These are phyloP conservation scores for Radiomyces spectabilis DNA, from an alignment of 192 early-diverging fungal species.

Conservation along the genomic window DNA sequence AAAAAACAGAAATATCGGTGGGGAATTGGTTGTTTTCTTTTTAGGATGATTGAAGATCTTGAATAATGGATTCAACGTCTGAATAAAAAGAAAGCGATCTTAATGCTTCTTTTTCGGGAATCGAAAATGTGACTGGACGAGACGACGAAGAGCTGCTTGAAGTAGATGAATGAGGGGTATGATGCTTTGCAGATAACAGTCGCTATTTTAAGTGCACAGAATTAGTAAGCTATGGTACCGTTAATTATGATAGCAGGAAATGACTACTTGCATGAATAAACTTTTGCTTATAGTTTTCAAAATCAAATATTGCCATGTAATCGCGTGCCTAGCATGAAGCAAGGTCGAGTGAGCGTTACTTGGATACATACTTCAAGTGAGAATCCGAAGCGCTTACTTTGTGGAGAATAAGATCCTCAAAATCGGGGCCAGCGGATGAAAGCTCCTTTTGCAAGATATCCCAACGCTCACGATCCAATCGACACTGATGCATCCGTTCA, in stretches of 20 bases:
- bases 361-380: neutral
- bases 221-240: neutral
- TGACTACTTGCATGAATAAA: constrained; percentile 25
- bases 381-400: constrained; percentile 14
- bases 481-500: constrained; percentile 3
- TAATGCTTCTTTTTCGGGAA: neutral
- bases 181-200: neutral
- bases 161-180: neutral
- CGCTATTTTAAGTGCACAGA: neutral
- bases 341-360: constrained; percentile 5
- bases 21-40: no score
- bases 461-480: constrained; percentile 27
- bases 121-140: no score
- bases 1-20: no score
- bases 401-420: constrained; percentile 8
- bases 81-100: constrained; percentile 1
- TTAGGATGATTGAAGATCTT: no score
- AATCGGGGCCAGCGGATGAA: constrained; percentile 17
- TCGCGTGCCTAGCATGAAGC: constrained; percentile 15
- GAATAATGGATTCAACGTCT: neutral
- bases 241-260: no score
- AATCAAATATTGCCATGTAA: constrained; percentile 34
- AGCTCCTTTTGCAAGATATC: neutral
- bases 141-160: neutral
- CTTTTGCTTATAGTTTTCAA: constrained; percentile 25